A percentile compares a stretch with the other conserved stretches of the same genome.
phyloP scores from a whole-genome alignment of 768 basidiomycete genomes.

The Leccinum subgranulosum region DNA sequence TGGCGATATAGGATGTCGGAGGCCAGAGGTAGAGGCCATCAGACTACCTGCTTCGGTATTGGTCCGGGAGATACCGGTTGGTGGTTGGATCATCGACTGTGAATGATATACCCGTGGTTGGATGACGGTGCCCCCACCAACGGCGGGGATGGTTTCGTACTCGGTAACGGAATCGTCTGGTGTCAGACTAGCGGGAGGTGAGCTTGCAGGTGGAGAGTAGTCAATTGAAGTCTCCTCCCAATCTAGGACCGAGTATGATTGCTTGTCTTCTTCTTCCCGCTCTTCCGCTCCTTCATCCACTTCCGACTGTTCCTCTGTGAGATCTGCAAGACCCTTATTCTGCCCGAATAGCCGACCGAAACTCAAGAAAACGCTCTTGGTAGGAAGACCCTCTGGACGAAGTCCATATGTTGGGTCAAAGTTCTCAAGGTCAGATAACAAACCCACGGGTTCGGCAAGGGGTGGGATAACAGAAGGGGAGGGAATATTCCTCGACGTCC shows the following conservation, averaged over 20 bases:
- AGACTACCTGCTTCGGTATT: slow-evolving; percentile 55
- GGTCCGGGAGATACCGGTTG: slow-evolving; percentile 24
- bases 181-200: slow-evolving; percentile 42
- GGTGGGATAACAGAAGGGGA: slow-evolving; percentile 20
- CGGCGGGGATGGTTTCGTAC: slow-evolving; percentile 87
- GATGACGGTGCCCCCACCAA: slow-evolving; percentile 85
- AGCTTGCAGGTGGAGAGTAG: slow-evolving; percentile 43
- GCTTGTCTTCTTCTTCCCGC: slow-evolving; percentile 27
- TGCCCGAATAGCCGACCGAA: slow-evolving; percentile 73
- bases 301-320: slow-evolving; percentile 61
- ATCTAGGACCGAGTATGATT: slow-evolving; percentile 61
- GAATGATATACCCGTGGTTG: slow-evolving; percentile 85
- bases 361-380: slow-evolving; percentile 74
- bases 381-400: slow-evolving; percentile 86
- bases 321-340: slow-evolving; percentile 71
- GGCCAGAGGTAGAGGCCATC: background rate
- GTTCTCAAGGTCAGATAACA: slow-evolving; percentile 60
- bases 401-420: slow-evolving; percentile 97
- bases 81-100: slow-evolving; percentile 67
- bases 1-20: slow-evolving; percentile 2
- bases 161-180: slow-evolving; percentile 50
- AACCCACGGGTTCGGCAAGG: slow-evolving; percentile 22
- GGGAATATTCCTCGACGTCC: slow-evolving; percentile 20
- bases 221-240: slow-evolving; percentile 63
- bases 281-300: slow-evolving; percentile 39